Base-by-base conservation (phyloP, 2,329 filamentous ascomycete genomes). In the Aspergillus fumigatiaffinis region DNA sequence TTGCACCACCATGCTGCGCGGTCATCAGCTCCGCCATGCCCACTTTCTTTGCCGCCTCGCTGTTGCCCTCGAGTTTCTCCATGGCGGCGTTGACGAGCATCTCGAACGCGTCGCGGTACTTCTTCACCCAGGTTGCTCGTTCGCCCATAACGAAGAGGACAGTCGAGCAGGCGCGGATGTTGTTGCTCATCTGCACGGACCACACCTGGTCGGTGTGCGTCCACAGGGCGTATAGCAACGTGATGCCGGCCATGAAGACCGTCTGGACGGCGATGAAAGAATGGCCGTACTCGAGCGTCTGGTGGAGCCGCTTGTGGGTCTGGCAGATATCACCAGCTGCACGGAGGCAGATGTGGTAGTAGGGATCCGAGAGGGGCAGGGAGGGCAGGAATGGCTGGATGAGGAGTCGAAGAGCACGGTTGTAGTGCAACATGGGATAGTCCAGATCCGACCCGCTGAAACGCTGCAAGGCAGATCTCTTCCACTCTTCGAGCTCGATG, bases 141-240 rank as follows among this genome's bases (percentile, higher is more conserved):
- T 81, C 79, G 4, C 77, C 73, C 77, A 81, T 81, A 42, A 80
- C 77, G 52, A 80, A 80, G 1, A 81, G 68, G 1, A 80, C 78
- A 1, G 78, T 72, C 1, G 77, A 80, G 66, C 78, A 80, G 3
- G 79, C 78, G 35, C 79, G 77, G 51, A 81, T 74, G 50, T 81
- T 78, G 60, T 81, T 78, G 60, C 77, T 77, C 55, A 80, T 73
- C 5, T 72, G 71, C n/a, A 80, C 74, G 9, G 77, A 79, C 79
- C 79, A 81, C 9, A 80, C 71, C 32, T 70, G 67, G 44, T 77
- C 71, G n/a, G 73, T 75, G 46, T 77, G 76, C 2, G 76, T 79
- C 72, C 72, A 75, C 17, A 75, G 62, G 1, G 71, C 70, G 53
- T 73, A 74, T 20, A 74, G 64, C 12, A 75, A 60, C 1, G 72